Evolutionary conservation across 345 rosid species (phyloP), one percentile per base, ranked within the genome.

Genomic region (Heritiera fomes): DNA sequence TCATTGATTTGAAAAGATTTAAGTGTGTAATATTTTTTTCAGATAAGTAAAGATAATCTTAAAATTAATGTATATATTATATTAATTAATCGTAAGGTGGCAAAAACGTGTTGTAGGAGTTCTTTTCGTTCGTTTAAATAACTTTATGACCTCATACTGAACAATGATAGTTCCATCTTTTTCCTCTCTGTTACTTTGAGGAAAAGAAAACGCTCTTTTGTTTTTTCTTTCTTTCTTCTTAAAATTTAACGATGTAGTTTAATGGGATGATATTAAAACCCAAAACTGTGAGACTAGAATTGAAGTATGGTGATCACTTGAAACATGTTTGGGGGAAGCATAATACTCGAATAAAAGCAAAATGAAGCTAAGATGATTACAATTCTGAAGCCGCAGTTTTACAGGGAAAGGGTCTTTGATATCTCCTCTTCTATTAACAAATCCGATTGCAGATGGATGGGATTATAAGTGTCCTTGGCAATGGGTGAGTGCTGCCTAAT

Each of bases 91-190:
- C 23, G 7, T 55, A 17, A 4, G 30, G 10, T n/a, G 30, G 30
- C 30, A 34, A n/a, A 58, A 58, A 60, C 38, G 65, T 60, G 38
- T 60, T 60, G 13, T 3, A 28, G 65, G 34, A 23, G 34, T 20
- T 59, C 11, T 6, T 60, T 28, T 28, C 32, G 3, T 20, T 60
- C 11, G 62, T 28, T 9, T 41, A 41, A 43, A 28, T 66, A 67
- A 43, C 71, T 67, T 66, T 18, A 67, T 67, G 32, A 67, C 30
- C 30, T 43, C 71, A 10, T 34, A 13, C 34, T 63, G 18, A 63
- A 32, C 45, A 63, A 63, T 63, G 45, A 63, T 34, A 14, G 52
- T 67, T 67, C 63, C 47, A 72, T 72, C 76, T 1, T 72, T 72
- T 72, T 55, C 63, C 6, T 55, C 12, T 34, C 34, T 20, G 76